Percentiles rank a stretch among this genome's conserved stretches.
Evolutionary conservation across 2,329 filamentous ascomycete species (phyloP).

Genomic region (Stagonosporopsis rhizophila): DNA sequence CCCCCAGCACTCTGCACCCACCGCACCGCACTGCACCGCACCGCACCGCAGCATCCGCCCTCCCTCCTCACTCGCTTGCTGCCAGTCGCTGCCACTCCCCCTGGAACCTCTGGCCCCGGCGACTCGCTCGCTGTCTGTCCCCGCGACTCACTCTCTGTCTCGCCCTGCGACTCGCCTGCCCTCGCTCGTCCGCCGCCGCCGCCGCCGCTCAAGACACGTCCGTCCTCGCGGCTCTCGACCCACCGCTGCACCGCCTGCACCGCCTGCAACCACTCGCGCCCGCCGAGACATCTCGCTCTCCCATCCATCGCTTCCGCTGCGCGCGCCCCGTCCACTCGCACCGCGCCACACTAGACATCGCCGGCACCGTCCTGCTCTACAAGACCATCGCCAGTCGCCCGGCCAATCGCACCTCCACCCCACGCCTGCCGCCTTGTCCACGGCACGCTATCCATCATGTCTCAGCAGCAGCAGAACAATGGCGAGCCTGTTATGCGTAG

Average conservation of each 20-base stretch:
- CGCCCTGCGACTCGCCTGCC: background rate
- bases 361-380: background rate
- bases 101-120: conserved; percentile 2
- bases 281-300: conserved; percentile 2
- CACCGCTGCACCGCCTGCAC: conserved; percentile 5
- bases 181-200: too few species aligned
- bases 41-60: conserved; percentile 6
- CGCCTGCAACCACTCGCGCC: conserved; percentile 2
- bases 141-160: background rate
- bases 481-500: conserved; percentile 69
- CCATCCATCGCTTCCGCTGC: background rate
- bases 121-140: background rate
- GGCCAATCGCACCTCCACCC: conserved; percentile 8
- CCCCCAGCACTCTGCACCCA: background rate
- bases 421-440: background rate
- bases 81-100: conserved; percentile 22
- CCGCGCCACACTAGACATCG: background rate
- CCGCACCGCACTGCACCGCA: too few species aligned
- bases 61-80: conserved; percentile 16
- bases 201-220: background rate
- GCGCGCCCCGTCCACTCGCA: background rate
- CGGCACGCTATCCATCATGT: conserved; percentile 37
- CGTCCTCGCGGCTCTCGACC: background rate
- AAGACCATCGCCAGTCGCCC: background rate
- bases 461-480: conserved; percentile 41